These are phyloP conservation scores for Colletotrichum melonis DNA, from an alignment of 2,329 filamentous ascomycete genomes.

Conservation along the genomic window DNA sequence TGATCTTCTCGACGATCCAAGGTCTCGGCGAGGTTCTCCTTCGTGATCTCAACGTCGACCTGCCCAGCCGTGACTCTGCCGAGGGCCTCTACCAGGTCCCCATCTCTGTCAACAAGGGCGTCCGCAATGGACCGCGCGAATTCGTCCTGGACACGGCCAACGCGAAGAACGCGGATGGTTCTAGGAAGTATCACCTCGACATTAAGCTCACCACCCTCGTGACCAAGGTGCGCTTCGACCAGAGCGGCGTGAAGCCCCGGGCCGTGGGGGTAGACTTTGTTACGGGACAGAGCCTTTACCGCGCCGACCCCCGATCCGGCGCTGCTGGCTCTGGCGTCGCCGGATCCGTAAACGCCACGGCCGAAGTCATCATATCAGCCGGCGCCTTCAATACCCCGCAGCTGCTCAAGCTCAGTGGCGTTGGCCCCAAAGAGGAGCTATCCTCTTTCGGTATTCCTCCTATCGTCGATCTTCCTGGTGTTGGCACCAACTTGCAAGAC, in stretches of 20 bases:
- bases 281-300: slow-evolving; percentile 53
- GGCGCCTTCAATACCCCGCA: slow-evolving; percentile 60
- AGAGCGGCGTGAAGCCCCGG: slow-evolving; percentile 46
- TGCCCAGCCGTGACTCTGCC: slow-evolving; percentile 34
- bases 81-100: slow-evolving; percentile 62
- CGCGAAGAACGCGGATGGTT: slow-evolving; percentile 57
- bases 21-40: slow-evolving; percentile 43
- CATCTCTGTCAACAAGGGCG: slow-evolving; percentile 54
- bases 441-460: slow-evolving; percentile 58
- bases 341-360: slow-evolving; percentile 46
- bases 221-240: slow-evolving; percentile 53
- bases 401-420: slow-evolving; percentile 58
- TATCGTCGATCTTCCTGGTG: slow-evolving; percentile 68
- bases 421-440: slow-evolving; percentile 56
- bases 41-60: slow-evolving; percentile 44
- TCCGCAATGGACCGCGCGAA: slow-evolving; percentile 61
- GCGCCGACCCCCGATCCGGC: slow-evolving; percentile 52
- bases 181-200: slow-evolving; percentile 53
- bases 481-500: slow-evolving; percentile 64
- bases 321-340: slow-evolving; percentile 39
- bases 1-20: slow-evolving; percentile 39
- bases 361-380: slow-evolving; percentile 60
- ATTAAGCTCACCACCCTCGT: slow-evolving; percentile 50
- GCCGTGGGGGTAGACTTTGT: slow-evolving; percentile 57
- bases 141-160: slow-evolving; percentile 61